Base-by-base conservation (phyloP, 148 eudicot genomes). In the Camellia sinensis region DNA sequence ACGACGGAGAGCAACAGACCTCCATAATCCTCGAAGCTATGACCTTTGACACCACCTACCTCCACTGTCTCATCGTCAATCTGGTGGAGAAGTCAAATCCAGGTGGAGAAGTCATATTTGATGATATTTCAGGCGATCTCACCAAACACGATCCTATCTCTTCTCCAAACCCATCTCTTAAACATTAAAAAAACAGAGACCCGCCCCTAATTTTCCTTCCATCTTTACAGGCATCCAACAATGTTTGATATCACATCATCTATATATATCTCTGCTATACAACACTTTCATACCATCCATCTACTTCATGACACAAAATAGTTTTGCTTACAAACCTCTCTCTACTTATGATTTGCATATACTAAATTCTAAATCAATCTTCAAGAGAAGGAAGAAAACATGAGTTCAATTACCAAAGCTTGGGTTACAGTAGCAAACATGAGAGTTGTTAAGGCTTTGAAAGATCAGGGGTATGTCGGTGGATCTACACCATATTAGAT, bases 401-500 rank as follows among this genome's bases (percentile, higher is more conserved):
- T 83, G 85, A 80, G 83, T 84, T 70, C 77, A 15, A 41, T 37
- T 7, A 63, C 29, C 67, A 63, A 29, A 57, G 61, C 61, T 10
- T 57, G 61, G 61, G 12, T 14, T 57, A 14, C 1, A 7, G 86
- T 81, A 21, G 84, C 82, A 0, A 67, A 79, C 44, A 75, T 81
- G 14, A 79, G 81, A 10, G 65, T 61, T 48, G 82, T 81, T 41
- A 82, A 84, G 67, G 87, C 82, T 0, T 57, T 84, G 41, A 84
- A 81, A 68, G 87, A 84, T 81, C 87, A 84, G 44, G 84, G 87
- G 0, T 84, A 1, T 67, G 76, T 46, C 74, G 87, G 57, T 84
- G 84, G 86, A 81, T 80, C 45, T 73, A 84, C 79, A 75, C 84
- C 12, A 0, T 84, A 29, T 29, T 7, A 78, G 80, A 21, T 63